phyloP scores from a whole-genome alignment of 305 asterid genomes.

The Ilex paraguariensis region DNA sequence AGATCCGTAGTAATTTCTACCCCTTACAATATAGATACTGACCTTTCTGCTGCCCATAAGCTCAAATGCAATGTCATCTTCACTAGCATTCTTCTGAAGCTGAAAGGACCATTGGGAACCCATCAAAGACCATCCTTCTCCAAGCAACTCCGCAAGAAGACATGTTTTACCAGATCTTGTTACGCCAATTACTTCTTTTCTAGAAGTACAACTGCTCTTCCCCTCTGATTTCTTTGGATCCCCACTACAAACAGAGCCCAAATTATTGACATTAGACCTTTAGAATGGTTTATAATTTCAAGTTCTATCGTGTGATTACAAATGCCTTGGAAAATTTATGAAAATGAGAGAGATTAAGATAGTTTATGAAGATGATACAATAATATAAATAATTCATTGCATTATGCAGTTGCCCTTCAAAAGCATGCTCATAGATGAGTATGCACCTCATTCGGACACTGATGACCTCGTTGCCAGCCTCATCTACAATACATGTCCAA shows the following conservation, averaged over 20 bases:
- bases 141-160: slow-evolving; percentile 55
- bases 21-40: too few relatives aligned
- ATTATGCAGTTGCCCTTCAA: too few relatives aligned
- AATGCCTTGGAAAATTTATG: too few relatives aligned
- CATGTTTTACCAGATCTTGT: slow-evolving; percentile 45
- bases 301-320: too few relatives aligned
- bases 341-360: too few relatives aligned
- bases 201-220: slow-evolving; percentile 26
- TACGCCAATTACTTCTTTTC: slow-evolving; percentile 55
- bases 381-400: too few relatives aligned
- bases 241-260: slow-evolving; percentile 25
- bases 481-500: slow-evolving; percentile 54
- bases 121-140: slow-evolving; percentile 56
- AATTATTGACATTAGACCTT: slow-evolving; percentile 1
- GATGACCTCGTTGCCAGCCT: slow-evolving; percentile 59
- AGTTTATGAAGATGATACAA: too few relatives aligned
- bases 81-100: slow-evolving; percentile 37
- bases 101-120: slow-evolving; percentile 70
- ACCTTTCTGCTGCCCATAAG: slow-evolving; percentile 31
- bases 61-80: slow-evolving; percentile 69
- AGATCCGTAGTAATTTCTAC: too few relatives aligned
- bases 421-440: not conserved
- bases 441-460: slow-evolving; percentile 74
- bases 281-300: too few relatives aligned
- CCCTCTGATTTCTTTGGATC: slow-evolving; percentile 46